These are phyloP conservation scores for Backusella macrospora DNA, from an alignment of 192 early-diverging fungal genomes.

Conservation along the genomic window DNA sequence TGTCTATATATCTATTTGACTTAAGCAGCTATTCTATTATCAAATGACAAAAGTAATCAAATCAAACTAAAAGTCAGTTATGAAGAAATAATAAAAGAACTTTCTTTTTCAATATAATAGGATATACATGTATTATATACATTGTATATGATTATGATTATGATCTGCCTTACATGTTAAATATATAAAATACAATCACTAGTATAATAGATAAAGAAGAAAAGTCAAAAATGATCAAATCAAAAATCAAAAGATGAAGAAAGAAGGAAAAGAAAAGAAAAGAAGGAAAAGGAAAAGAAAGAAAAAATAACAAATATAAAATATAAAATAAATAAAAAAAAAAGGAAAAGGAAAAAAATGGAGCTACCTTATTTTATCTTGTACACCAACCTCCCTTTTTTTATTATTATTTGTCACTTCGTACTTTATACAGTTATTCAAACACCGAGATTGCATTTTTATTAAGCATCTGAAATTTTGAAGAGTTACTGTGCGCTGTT, in stretches of 20 bases:
- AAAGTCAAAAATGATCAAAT: not conserved
- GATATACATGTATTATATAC: too few relatives aligned
- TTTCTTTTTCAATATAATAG: not conserved
- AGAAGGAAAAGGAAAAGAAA: not conserved
- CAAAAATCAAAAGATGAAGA: not conserved
- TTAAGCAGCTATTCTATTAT: conserved; percentile 13
- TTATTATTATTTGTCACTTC: not conserved
- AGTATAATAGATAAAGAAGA: conserved; percentile 8
- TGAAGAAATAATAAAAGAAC: not conserved
- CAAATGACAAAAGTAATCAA: conserved; percentile 1
- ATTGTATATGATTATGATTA: not conserved
- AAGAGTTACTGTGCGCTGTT: too few relatives aligned
- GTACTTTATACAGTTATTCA: not conserved
- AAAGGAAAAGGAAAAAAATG: not conserved
- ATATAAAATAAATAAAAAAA: too few relatives aligned
- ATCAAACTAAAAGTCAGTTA: not conserved
- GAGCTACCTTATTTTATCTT: not conserved
- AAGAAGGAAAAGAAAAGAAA: conserved; percentile 6
- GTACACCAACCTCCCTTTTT: conserved; percentile 6
- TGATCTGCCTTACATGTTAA: not conserved
- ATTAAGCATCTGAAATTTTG: not conserved
- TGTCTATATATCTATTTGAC: not conserved
- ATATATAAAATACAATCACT: not conserved
- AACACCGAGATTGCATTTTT: conserved; percentile 8
- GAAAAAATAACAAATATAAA: not conserved